phyloP scores from a whole-genome alignment of 2,329 filamentous ascomycete species.

The Alternaria sp. region DNA sequence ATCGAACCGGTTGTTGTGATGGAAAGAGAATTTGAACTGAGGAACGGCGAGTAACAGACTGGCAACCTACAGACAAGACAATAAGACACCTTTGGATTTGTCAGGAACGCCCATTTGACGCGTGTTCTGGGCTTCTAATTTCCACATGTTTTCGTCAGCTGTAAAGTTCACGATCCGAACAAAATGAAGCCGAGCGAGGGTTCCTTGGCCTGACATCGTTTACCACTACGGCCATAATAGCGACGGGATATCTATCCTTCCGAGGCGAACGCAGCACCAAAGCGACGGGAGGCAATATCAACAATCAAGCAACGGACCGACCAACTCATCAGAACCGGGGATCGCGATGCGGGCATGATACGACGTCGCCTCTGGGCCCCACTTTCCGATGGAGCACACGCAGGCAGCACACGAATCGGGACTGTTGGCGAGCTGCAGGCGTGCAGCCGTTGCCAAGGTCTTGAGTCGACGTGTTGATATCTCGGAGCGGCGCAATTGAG shows the following conservation, averaged over 20 bases:
- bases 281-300: slow-evolving; percentile 5
- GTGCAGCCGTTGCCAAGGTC: background rate
- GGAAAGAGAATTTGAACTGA: background rate
- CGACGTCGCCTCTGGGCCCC: background rate
- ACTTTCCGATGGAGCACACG: background rate
- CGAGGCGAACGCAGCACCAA: slow-evolving; percentile 2
- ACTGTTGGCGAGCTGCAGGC: slow-evolving; percentile 1
- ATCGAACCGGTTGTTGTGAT: background rate
- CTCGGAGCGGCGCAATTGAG: background rate
- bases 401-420: background rate
- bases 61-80: background rate
- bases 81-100: background rate
- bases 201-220: background rate
- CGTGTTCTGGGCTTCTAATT: background rate
- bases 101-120: background rate
- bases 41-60: background rate
- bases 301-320: slow-evolving; percentile 2
- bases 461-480: background rate
- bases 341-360: slow-evolving; percentile 3
- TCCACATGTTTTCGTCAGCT: background rate
- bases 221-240: background rate
- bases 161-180: background rate
- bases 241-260: background rate
- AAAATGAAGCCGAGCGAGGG: background rate
- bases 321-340: background rate